These are phyloP conservation scores for Calonectria honghensis DNA, from an alignment of 2,329 filamentous ascomycete species.

Conservation along the genomic window DNA sequence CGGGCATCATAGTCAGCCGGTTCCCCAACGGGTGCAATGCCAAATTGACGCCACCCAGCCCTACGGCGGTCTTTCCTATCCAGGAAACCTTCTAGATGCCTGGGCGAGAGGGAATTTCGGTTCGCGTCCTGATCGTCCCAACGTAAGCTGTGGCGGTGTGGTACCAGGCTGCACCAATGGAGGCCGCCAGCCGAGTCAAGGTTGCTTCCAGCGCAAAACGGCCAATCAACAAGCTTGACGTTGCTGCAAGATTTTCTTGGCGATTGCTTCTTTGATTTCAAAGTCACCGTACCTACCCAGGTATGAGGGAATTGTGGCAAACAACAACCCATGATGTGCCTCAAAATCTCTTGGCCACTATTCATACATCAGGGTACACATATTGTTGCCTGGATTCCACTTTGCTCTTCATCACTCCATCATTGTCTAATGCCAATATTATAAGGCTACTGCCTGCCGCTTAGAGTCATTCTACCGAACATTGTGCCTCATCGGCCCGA, in stretches of 20 bases:
- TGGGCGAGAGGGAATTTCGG: background rate
- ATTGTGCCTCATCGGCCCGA: background rate
- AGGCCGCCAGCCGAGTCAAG: background rate
- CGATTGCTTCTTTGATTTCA: background rate
- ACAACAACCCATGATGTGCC: background rate
- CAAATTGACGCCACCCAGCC: conserved; percentile 1
- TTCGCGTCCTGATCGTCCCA: background rate
- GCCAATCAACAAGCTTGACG: background rate
- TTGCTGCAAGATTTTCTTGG: background rate
- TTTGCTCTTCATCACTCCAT: background rate
- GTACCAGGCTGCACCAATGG: background rate
- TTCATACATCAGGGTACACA: background rate
- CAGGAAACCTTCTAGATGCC: conserved; percentile 12
- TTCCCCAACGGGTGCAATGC: background rate
- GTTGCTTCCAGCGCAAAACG: background rate
- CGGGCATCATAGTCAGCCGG: background rate
- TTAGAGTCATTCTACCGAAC: background rate
- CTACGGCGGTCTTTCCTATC: background rate
- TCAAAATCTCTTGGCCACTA: background rate
- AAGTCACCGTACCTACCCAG: background rate
- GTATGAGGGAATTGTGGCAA: conserved; percentile 2
- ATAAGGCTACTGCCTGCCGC: background rate
- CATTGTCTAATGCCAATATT: background rate
- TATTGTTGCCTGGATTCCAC: background rate
- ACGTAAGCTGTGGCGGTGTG: conserved; percentile 1